Evolutionary conservation across 2,329 filamentous ascomycete genomes (phyloP), one percentile per base, ranked within the genome.

Genomic region (Ophiobolus disseminans): DNA sequence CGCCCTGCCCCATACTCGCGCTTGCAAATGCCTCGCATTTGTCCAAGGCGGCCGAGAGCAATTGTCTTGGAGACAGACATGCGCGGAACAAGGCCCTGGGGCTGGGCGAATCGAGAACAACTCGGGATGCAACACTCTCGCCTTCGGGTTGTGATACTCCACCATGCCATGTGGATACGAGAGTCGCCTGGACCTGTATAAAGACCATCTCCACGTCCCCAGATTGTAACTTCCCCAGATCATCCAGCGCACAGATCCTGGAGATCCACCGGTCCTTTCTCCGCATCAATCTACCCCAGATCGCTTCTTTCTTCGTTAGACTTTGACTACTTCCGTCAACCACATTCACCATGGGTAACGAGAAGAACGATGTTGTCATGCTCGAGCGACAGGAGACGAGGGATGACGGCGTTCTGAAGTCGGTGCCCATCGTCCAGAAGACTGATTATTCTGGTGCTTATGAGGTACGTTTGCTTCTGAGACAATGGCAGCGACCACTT

Each of bases 361-460:
- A 66, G 23, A 68, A 68, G 47, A 57, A 60, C 28, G 62, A 64
- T 13, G 50, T 58, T 34, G 47, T 60, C 49, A 64, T 62, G 58
- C 51, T 70, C n/a, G 65, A 67, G 53, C 55, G 55, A 36, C 48
- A 60, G 23, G 41, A 42, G 28, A 69, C 62, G 13, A 57, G 58
- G 30, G 62, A 63, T 16, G 45, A 57, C 2, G 60, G 57, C 5
- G 39, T 58, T 14, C 34, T 55, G 38, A 70, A 70, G 51, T 54
- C 61, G 3, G 37, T 61, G 2, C 66, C 61, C 2, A 49, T 50
- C 5, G 50, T 61, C 7, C 45, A 53, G 37, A 72, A 67, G 59
- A 56, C 63, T 21, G 69, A 70, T 50, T 68, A 70, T 40, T 69
- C 65, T 13, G 67, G 68, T 51, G 67, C 68, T 25, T 57, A 68